phyloP scores from a whole-genome alignment of 176 grass and related monocot genomes.

The Lolium rigidum region DNA sequence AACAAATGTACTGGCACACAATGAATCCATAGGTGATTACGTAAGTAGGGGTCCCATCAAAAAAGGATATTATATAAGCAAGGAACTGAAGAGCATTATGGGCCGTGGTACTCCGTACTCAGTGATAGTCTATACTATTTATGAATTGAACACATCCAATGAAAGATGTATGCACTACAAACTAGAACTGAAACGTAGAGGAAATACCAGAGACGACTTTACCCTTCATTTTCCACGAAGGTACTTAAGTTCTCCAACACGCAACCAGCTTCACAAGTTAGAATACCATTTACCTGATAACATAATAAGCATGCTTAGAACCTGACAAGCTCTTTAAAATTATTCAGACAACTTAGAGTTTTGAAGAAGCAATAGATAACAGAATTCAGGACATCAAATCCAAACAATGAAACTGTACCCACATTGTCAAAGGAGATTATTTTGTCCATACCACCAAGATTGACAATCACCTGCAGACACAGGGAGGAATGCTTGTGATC shows the following conservation, averaged over 20 bases:
- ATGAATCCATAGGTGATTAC: conserved; percentile 11
- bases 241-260: conserved; percentile 86
- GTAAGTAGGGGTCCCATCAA: neutral
- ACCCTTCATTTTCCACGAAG: conserved; percentile 94
- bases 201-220: conserved; percentile 40
- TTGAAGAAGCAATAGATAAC: conserved; percentile 20
- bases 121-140: neutral
- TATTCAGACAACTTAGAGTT: conserved; percentile 21
- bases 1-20: conserved; percentile 21
- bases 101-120: conserved; percentile 14
- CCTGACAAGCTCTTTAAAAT: conserved; percentile 32
- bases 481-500: conserved; percentile 24
- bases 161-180: neutral
- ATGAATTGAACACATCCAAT: conserved; percentile 23
- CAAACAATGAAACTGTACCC: conserved; percentile 41
- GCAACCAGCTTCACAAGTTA: conserved; percentile 94
- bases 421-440: conserved; percentile 91
- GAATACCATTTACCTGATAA: conserved; percentile 90
- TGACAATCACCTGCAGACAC: conserved; percentile 80
- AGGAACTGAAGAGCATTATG: neutral
- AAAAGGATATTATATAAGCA: conserved; percentile 20
- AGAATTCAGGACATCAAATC: conserved; percentile 39
- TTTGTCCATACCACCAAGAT: conserved; percentile 80
- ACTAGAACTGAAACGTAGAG: neutral
- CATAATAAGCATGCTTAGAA: conserved; percentile 53